Evolutionary conservation across 305 asterid genomes (phyloP).

Genomic region (Fraxinus albicans): DNA sequence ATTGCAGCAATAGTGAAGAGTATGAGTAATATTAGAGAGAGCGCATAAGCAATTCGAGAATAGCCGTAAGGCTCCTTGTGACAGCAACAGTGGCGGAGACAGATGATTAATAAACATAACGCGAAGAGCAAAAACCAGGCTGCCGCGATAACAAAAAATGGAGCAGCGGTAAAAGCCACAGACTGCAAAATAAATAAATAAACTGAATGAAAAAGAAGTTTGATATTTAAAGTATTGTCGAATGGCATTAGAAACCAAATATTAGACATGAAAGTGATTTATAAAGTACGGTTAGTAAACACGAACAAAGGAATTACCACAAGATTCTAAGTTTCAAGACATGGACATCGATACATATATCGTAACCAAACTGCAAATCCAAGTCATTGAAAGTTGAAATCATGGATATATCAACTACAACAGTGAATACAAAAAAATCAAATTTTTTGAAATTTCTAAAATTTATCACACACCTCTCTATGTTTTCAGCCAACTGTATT

Average conservation of each 20-base stretch:
- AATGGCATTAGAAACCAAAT: not conserved
- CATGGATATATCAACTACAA: not conserved
- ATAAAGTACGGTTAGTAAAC: not conserved
- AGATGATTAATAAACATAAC: constrained; percentile 49
- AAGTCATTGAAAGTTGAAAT: not conserved
- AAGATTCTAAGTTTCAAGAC: not conserved
- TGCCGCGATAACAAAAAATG: constrained; percentile 58
- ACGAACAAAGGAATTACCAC: not conserved
- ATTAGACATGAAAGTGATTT: not conserved
- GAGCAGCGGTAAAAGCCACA: constrained; percentile 70
- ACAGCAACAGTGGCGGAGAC: constrained; percentile 59
- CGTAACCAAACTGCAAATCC: not conserved
- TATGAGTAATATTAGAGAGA: constrained; percentile 65
- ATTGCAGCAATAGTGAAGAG: constrained; percentile 63
- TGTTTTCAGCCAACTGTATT: not conserved
- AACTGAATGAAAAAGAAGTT: not conserved
- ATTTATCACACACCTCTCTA: not conserved
- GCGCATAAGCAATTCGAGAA: constrained; percentile 66
- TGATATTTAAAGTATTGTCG: not conserved
- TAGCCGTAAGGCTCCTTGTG: constrained; percentile 63
- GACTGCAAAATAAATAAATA: constrained; percentile 59
- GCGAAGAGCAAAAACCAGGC: constrained; percentile 72
- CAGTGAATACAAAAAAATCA: not conserved
- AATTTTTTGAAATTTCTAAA: not conserved
- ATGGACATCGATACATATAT: not conserved